Base-by-base conservation (phyloP, 306 rosid species). In the Vicia villosa region DNA sequence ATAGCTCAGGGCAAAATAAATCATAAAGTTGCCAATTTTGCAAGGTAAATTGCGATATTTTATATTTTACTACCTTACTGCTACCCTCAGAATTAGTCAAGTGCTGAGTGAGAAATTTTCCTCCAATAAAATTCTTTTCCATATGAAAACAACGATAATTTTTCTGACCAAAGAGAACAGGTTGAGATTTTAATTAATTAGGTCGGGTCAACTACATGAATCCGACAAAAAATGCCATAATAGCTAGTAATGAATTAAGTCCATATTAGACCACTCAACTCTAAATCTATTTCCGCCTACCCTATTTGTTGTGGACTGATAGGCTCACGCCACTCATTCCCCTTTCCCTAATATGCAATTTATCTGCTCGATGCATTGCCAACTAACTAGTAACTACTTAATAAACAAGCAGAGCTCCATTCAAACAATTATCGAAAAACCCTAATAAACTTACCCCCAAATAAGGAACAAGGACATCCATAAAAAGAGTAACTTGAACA, bases 311-410 rank as follows among this genome's bases (percentile, higher is more conserved):
- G 15, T 43, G 56, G 26, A 74, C 20, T 66, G 30, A 43, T 42
- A 28, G n/a, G 49, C 38, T 37, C 17, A 43, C 5, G 0, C 46
- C 30, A 22, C 72, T 14, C 37, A 13, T 41, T 30, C n/a, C 32
- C 30, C 20, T n/a, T 40, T 17, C 19, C 51, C 37, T 34, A 57
- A 66, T 57, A 5, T 10, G 32, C 15, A n/a, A 10, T 30, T 56
- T 28, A 43, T n/a, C 43, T 46, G 26, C 61, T 24, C 74, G 13
- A 49, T 24, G 43, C 70, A 60, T 49, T 1, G 24, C n/a, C 16
- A 78, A 58, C 70, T 57, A 66, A 65, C 70, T 13, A 65, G 3
- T 37, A 66, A 65, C 70, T 13, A 65, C 5, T 37, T 37, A 63
- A 38, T 28, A 38, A 14, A 57, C 5, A 45, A 45, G 55, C 24